Evolutionary conservation across 306 rosid species (phyloP).

Genomic region (Medicago lupulina): DNA sequence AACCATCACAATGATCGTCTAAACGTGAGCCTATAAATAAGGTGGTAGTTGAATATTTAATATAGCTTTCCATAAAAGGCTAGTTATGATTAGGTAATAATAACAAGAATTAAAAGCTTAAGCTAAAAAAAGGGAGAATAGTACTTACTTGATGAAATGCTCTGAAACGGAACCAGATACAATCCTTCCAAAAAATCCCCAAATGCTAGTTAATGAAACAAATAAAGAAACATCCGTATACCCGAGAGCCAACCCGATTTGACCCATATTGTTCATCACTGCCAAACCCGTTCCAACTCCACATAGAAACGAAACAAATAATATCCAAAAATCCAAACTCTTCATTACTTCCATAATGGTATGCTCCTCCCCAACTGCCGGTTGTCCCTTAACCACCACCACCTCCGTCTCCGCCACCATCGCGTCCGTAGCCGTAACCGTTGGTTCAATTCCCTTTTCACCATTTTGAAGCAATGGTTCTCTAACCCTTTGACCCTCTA

Average conservation of each 20-base stretch:
- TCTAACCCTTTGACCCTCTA: conserved; percentile 40
- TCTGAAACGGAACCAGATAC: conserved; percentile 71
- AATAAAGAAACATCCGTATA: conserved; percentile 79
- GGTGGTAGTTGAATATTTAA: not conserved
- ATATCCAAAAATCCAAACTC: conserved; percentile 78
- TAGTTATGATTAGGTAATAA: not conserved
- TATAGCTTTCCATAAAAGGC: not conserved
- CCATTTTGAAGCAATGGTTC: conserved; percentile 54
- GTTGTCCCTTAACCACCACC: conserved; percentile 14
- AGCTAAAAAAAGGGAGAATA: not conserved
- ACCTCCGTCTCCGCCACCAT: conserved; percentile 3
- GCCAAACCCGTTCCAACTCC: conserved; percentile 97
- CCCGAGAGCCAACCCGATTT: conserved; percentile 88
- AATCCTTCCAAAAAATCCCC: conserved; percentile 86
- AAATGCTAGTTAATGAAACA: conserved; percentile 74
- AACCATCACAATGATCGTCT: not conserved
- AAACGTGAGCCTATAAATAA: not conserved
- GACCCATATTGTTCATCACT: conserved; percentile 90
- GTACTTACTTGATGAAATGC: conserved; percentile 71
- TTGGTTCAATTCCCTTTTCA: conserved; percentile 4
- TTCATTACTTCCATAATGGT: conserved; percentile 63
- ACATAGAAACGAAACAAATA: conserved; percentile 84
- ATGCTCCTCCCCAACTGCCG: conserved; percentile 88
- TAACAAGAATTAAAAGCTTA: not conserved
- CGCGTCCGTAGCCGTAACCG: not conserved